Percentiles rank a stretch among this genome's conserved stretches.
phyloP scores from a whole-genome alignment of 352 stramenopile species.

The Sclerospora graminicola region DNA sequence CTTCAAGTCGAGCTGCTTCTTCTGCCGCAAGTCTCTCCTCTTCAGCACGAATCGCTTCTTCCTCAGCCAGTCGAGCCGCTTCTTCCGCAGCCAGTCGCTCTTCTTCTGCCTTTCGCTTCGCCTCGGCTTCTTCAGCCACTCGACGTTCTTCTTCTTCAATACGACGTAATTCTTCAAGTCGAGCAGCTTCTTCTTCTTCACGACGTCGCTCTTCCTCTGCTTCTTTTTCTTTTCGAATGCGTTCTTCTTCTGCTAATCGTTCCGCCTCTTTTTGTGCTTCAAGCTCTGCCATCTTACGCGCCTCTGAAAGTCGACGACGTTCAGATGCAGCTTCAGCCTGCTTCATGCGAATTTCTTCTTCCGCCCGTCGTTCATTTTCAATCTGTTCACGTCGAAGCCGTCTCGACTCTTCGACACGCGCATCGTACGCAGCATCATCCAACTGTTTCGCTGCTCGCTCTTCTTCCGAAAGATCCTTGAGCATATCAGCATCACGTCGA shows the following conservation, averaged over 20 bases:
- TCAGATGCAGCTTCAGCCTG: conserved; percentile 35
- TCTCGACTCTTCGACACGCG: conserved; percentile 67
- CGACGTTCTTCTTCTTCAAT: conserved; percentile 29
- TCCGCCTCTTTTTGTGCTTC: conserved; percentile 25
- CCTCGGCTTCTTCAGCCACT: conserved; percentile 20
- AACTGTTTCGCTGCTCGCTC: conserved; percentile 40
- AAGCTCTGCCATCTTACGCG: conserved; percentile 22
- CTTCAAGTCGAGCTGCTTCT: conserved; percentile 14
- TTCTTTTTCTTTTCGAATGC: conserved; percentile 10
- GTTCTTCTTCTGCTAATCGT: conserved; percentile 27
- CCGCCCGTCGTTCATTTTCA: conserved; percentile 41
- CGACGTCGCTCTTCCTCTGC: conserved; percentile 13
- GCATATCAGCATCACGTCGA: conserved; percentile 45
- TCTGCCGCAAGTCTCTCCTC: conserved; percentile 11
- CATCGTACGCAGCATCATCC: conserved; percentile 59
- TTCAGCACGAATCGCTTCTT: conserved; percentile 18
- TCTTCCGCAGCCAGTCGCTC: conserved; percentile 23
- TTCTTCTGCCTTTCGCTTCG: conserved; percentile 19
- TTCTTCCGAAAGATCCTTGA: conserved; percentile 53
- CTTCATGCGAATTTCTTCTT: conserved; percentile 43
- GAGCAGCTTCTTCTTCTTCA: conserved; percentile 13
- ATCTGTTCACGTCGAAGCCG: conserved; percentile 71
- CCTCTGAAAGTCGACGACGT: conserved; percentile 26
- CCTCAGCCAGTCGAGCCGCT: conserved; percentile 17
- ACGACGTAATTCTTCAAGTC: conserved; percentile 17